phyloP scores from a whole-genome alignment of 805 yeast genomes.

The Monosporozyma servazzii region DNA sequence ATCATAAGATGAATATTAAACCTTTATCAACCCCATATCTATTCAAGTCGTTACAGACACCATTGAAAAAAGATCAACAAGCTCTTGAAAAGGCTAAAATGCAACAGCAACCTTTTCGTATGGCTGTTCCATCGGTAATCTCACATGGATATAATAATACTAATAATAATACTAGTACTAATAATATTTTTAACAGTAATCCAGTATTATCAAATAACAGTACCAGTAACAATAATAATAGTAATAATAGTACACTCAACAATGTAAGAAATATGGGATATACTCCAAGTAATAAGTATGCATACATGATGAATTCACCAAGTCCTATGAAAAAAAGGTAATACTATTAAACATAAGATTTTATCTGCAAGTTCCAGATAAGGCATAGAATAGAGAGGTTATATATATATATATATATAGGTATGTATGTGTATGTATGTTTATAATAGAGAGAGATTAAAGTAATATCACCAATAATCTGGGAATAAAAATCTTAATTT shows the following conservation, averaged over 20 bases:
- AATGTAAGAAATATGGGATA: constrained; percentile 15
- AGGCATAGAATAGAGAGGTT: neutral
- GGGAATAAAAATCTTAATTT: constrained; percentile 86
- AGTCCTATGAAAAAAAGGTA: constrained; percentile 18
- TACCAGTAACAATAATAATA: neutral
- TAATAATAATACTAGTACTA: neutral
- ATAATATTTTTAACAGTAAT: neutral
- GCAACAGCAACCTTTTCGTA: constrained; percentile 6
- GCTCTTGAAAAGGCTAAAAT: neutral
- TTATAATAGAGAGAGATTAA: constrained; percentile 3
- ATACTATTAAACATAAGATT: neutral
- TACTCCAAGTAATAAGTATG: constrained; percentile 29
- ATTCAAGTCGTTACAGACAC: constrained; percentile 23
- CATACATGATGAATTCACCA: constrained; percentile 29
- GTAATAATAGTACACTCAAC: neutral
- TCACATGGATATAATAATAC: neutral
- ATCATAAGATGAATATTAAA: neutral
- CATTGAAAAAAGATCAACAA: constrained; percentile 14
- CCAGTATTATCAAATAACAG: neutral
- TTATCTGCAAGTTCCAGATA: neutral
- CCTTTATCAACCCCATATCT: constrained; percentile 18
- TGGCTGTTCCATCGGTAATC: constrained; percentile 18
- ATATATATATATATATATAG: neutral
- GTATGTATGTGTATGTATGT: neutral
- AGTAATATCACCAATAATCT: constrained; percentile 62